phyloP scores from a whole-genome alignment of 1,284 basidiomycete genomes.

The Ceratobasidium sp. region DNA sequence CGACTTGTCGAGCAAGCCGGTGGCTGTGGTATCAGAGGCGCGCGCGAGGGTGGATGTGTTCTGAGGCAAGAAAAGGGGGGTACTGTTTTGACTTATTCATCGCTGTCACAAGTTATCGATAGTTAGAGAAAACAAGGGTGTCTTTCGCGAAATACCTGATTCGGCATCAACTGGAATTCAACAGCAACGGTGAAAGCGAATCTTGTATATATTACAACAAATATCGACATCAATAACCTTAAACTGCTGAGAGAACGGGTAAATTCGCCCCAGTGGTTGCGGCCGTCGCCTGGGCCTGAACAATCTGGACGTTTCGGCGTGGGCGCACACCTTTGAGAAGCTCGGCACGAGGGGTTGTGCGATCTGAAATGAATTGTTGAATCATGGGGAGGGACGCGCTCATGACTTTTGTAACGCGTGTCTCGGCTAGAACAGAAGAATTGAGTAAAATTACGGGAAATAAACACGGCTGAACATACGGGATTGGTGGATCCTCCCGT shows the following conservation, averaged over 20 bases:
- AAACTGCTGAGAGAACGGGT: constrained; percentile 60
- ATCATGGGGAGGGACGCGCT: constrained; percentile 42
- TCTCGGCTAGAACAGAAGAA: background rate
- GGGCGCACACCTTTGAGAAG: constrained; percentile 13
- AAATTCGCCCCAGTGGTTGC: constrained; percentile 67
- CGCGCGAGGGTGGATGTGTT: constrained; percentile 60
- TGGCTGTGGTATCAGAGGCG: constrained; percentile 64
- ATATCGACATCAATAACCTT: background rate
- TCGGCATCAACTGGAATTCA: background rate
- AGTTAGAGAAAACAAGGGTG: no score
- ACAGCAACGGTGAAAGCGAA: background rate
- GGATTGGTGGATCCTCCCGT: constrained; percentile 65
- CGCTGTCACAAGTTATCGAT: no score
- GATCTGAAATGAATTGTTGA: constrained; percentile 27
- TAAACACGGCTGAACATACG: constrained; percentile 11
- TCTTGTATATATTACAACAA: constrained; percentile 5
- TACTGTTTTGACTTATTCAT: background rate
- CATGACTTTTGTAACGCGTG: constrained; percentile 45
- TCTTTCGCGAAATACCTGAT: background rate
- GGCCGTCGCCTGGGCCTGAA: constrained; percentile 64
- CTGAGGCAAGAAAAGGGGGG: constrained; percentile 45
- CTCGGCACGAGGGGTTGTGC: constrained; percentile 15
- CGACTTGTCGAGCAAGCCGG: constrained; percentile 68
- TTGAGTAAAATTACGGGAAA: no score
- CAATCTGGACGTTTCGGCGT: background rate